Conservation (phyloP, 345 rosid genomes). For the Hibiscus tridactylites region DNA sequence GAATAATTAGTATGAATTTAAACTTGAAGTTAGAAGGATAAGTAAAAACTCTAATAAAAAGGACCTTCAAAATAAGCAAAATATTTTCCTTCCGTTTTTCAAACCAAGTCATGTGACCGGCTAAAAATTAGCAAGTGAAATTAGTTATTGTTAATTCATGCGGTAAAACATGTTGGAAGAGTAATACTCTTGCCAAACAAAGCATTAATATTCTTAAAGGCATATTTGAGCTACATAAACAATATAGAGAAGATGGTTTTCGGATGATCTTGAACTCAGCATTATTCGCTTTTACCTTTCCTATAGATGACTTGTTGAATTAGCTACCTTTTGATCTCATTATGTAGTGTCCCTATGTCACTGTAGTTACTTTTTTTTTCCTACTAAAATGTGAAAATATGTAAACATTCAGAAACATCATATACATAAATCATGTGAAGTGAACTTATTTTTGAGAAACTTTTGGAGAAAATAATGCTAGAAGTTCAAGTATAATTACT, state of each 20-base stretch:
- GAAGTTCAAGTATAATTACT: background rate
- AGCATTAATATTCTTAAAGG: background rate
- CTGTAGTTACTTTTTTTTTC: background rate
- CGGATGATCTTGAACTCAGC: background rate
- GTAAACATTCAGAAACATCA: background rate
- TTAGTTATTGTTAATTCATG: too few species aligned
- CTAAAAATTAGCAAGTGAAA: too few species aligned
- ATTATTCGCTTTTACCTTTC: background rate
- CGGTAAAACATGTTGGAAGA: too few species aligned
- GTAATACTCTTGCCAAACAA: too few species aligned
- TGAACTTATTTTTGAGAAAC: background rate
- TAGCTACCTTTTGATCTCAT: background rate
- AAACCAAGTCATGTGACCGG: too few species aligned
- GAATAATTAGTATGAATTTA: too few species aligned
- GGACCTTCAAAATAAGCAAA: too few species aligned
- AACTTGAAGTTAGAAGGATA: too few species aligned
- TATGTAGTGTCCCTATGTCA: background rate
- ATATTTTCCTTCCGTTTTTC: too few species aligned
- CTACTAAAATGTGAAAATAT: background rate
- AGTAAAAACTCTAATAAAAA: too few species aligned
- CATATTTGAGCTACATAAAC: conserved; percentile 1
- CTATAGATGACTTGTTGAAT: background rate
- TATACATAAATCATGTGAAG: background rate
- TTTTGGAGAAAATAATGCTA: background rate
- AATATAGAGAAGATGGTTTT: background rate